Evolutionary conservation across 352 stramenopile species (phyloP).

Genomic region (Sclerospora graminicola): DNA sequence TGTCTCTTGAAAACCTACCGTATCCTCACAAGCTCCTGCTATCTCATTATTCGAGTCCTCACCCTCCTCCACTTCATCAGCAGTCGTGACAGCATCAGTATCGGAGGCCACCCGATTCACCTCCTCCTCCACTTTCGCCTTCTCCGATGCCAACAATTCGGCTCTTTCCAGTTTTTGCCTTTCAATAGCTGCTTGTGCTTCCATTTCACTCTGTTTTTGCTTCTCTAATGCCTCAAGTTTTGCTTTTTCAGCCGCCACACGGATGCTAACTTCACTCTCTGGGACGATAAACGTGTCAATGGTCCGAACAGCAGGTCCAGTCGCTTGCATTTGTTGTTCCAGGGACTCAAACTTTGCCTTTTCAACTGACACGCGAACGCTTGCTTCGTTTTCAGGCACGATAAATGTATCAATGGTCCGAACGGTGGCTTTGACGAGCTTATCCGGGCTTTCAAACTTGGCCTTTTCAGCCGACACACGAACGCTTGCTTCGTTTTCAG

Average conservation of each 20-base stretch:
- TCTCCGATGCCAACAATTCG: constrained; percentile 8
- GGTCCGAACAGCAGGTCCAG: constrained; percentile 8
- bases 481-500: constrained; percentile 9
- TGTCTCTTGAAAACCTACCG: no score
- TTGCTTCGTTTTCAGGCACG: constrained; percentile 23
- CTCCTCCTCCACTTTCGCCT: constrained; percentile 7
- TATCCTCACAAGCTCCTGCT: no score
- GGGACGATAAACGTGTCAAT: constrained; percentile 30
- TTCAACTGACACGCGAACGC: constrained; percentile 23
- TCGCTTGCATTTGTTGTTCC: constrained; percentile 23
- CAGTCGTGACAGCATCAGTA: neutral
- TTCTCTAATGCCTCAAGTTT: constrained; percentile 35
- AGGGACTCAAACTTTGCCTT: constrained; percentile 32
- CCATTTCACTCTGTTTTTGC: constrained; percentile 24
- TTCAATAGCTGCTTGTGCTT: constrained; percentile 16
- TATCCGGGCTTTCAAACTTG: constrained; percentile 8
- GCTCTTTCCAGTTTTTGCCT: constrained; percentile 14
- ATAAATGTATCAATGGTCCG: constrained; percentile 29
- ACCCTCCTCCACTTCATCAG: neutral
- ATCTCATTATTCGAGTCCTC: neutral
- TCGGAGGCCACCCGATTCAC: neutral
- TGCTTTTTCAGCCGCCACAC: constrained; percentile 28
- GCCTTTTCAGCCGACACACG: constrained; percentile 17
- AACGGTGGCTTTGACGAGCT: constrained; percentile 1
- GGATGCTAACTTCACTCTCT: constrained; percentile 25